Evolutionary conservation across 1,284 basidiomycete species (phyloP), one percentile per base, ranked within the genome.

Genomic region (Trichosporon ovoides): DNA sequence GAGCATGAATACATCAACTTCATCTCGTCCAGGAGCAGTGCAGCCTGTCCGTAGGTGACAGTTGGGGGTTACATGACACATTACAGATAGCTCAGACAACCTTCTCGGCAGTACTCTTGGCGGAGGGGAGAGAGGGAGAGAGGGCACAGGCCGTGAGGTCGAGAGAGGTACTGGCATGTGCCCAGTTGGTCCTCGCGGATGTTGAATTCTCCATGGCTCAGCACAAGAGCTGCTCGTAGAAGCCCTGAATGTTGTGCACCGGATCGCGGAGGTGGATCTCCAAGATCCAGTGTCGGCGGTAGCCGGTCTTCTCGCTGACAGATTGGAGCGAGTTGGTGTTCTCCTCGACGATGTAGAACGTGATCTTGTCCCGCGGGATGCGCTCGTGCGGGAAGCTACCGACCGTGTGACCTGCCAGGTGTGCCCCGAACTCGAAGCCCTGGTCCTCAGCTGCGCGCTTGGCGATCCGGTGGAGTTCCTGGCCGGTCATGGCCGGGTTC

Each of bases 331-430:
- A 54, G 37, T 20, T 22, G 24, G 28, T 10, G 48, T 55, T 60
- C 1, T 52, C 61, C 19, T 60, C 38, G 10, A 56, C 33, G 19
- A 63, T 60, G 58, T 63, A 63, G 16, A 63, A 56, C 4, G 53
- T 48, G 33, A 63, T 38, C 61, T 63, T 63, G 58, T 63, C 61
- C 2, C 37, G 40, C 6, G 61, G 61, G 52, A 63, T 63, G 12
- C 61, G 61, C 38, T 63, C 61, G 52, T 63, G 61, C 1, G 61
- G 61, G 46, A 63, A 63, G 14, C 12, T 16, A 10, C 61, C 61
- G 36, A 63, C 50, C 14, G 60, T 38, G 38, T 63, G 61, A 1
- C 61, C 61, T 0, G 58, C 61, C 11, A 63, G 38, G 1, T 48
- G 52, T 3, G 61, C 61, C n/a, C 61, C 61, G n/a, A 35, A 63